These are phyloP conservation scores for Hemisphaericaspora xylofermentans DNA, from an alignment of 1,139 yeast species.

Conservation along the genomic window DNA sequence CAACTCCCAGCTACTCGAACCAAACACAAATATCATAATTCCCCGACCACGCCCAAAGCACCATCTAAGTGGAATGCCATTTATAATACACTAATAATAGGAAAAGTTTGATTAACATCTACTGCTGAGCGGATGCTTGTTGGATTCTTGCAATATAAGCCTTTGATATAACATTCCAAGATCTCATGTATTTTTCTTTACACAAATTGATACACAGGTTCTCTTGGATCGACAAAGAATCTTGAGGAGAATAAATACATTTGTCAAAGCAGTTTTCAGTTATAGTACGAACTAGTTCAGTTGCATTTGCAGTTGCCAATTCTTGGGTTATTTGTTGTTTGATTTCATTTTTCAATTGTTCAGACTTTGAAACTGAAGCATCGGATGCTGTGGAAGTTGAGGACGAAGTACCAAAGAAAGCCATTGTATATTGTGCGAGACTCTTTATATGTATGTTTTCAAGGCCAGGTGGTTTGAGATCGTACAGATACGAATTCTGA, in stretches of 20 bases:
- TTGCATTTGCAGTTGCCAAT: slow-evolving; percentile 84
- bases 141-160: slow-evolving; percentile 76
- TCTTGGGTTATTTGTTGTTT: slow-evolving; percentile 78
- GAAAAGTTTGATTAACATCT: not conserved
- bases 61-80: too few relatives aligned
- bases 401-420: slow-evolving; percentile 31
- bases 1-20: too few relatives aligned
- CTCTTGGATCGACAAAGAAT: slow-evolving; percentile 31
- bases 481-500: too few relatives aligned
- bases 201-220: slow-evolving; percentile 69
- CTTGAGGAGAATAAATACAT: slow-evolving; percentile 61
- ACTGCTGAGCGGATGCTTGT: slow-evolving; percentile 9
- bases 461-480: too few relatives aligned
- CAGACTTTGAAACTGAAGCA: slow-evolving; percentile 17
- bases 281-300: slow-evolving; percentile 79
- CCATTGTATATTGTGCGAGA: slow-evolving; percentile 22
- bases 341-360: slow-evolving; percentile 52
- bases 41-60: too few relatives aligned
- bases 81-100: not conserved
- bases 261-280: slow-evolving; percentile 87
- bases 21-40: too few relatives aligned
- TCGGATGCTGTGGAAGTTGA: slow-evolving; percentile 22
- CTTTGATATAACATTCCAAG: slow-evolving; percentile 84
- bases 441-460: too few relatives aligned
- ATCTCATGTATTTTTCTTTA: slow-evolving; percentile 82